A percentile compares a stretch with the other conserved stretches of the same genome.
These are phyloP conservation scores for Beauveria sp. DNA, from an alignment of 2,329 filamentous ascomycete species.

Conservation along the genomic window DNA sequence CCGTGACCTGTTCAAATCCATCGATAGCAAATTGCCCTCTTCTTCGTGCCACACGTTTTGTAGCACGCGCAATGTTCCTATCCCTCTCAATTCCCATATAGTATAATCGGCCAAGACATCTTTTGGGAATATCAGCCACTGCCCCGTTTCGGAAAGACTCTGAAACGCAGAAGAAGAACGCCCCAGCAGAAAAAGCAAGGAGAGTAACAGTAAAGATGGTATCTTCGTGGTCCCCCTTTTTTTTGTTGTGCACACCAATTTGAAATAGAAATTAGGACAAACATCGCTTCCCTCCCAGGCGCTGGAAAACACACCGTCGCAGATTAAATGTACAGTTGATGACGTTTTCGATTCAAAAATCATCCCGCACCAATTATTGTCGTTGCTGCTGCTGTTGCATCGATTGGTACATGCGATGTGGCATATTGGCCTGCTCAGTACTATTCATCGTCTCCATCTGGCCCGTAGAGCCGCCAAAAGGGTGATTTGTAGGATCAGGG, in stretches of 20 bases:
- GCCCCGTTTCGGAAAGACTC: no score
- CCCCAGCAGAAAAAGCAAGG: background rate
- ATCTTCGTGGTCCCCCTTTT: background rate
- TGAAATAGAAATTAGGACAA: background rate
- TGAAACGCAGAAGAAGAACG: background rate
- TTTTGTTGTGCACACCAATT: background rate
- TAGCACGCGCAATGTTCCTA: background rate
- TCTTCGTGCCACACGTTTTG: background rate
- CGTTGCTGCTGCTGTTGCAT: slow-evolving; percentile 12
- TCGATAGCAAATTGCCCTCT: background rate
- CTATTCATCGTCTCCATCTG: slow-evolving; percentile 1
- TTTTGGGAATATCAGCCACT: background rate
- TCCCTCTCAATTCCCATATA: background rate
- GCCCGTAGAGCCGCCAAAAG: slow-evolving; percentile 8
- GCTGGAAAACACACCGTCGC: background rate
- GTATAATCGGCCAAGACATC: background rate
- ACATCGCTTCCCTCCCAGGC: slow-evolving; percentile 1
- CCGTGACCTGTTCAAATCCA: background rate
- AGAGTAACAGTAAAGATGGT: background rate
- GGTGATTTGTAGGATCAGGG: background rate
- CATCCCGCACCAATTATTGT: background rate
- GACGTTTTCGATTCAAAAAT: background rate
- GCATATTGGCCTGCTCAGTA: slow-evolving; percentile 8
- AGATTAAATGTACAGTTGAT: slow-evolving; percentile 5
- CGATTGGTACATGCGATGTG: slow-evolving; percentile 11